Percentiles rank a stretch among this genome's conserved stretches.
phyloP scores from a whole-genome alignment of 345 rosid species.

The Eutrema japonicum region DNA sequence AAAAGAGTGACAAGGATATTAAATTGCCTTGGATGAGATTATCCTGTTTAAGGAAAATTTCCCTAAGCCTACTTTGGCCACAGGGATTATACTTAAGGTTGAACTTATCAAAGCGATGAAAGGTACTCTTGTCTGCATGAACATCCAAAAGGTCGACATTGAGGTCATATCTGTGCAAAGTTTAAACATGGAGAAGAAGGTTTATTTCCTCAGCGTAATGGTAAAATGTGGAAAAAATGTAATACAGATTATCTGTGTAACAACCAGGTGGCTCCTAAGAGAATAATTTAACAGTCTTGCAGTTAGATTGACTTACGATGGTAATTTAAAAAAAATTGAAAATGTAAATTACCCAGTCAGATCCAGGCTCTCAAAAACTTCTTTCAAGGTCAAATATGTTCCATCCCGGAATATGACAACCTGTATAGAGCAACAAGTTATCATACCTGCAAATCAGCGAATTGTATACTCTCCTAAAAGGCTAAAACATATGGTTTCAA shows the following conservation, averaged over 20 bases:
- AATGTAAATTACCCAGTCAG: conserved; percentile 70
- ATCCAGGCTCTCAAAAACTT: conserved; percentile 97
- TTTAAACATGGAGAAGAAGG: conserved; percentile 30
- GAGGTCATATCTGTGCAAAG: conserved; percentile 73
- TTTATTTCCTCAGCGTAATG: conserved; percentile 9
- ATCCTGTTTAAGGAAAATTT: conserved; percentile 98
- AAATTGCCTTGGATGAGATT: conserved; percentile 92
- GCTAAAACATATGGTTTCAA: conserved; percentile 13
- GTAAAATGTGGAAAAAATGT: neutral
- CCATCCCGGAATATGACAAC: conserved; percentile 99
- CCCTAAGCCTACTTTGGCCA: conserved; percentile 99
- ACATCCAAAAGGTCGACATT: conserved; percentile 99
- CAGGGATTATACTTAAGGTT: conserved; percentile 99
- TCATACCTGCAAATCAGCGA: neutral
- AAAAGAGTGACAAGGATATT: conserved; percentile 2
- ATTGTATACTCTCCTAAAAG: neutral
- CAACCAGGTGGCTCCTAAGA: neutral
- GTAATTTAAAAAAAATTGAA: conserved; percentile 3
- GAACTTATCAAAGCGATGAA: conserved; percentile 99
- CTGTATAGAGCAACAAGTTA: conserved; percentile 50
- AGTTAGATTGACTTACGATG: conserved; percentile 15
- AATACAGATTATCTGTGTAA: neutral
- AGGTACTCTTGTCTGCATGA: conserved; percentile 99
- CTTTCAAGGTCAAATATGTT: conserved; percentile 91
- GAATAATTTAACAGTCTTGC: conserved; percentile 7